A percentile compares a stretch with the other conserved stretches of the same genome.
Conservation (phyloP, 1,139 yeast species). For the Sugiyamaella xylanicola region DNA sequence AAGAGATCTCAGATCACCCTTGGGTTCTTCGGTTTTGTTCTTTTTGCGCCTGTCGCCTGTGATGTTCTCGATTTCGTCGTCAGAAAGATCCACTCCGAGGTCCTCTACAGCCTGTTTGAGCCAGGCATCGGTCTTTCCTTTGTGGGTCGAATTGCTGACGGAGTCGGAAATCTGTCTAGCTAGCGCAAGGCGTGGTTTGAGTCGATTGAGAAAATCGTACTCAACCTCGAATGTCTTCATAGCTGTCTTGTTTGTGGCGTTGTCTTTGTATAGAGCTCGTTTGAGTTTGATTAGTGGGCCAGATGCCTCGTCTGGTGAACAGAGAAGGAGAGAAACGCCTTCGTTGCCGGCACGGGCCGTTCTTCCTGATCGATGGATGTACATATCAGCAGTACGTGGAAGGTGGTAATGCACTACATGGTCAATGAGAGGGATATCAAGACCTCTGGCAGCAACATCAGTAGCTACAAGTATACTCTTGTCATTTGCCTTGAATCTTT, state of each 20-base stretch:
- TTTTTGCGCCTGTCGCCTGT: slow-evolving; percentile 55
- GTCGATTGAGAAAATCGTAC: slow-evolving; percentile 66
- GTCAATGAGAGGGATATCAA: slow-evolving; percentile 87
- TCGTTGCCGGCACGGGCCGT: slow-evolving; percentile 95
- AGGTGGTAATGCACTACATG: slow-evolving; percentile 96
- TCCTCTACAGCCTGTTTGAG: slow-evolving; percentile 90
- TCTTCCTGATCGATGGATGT: slow-evolving; percentile 96
- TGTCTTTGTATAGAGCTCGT: slow-evolving; percentile 51
- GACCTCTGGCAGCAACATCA: slow-evolving; percentile 98
- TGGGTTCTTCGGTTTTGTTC: slow-evolving; percentile 1
- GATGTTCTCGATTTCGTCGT: slow-evolving; percentile 48
- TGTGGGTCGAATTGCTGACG: slow-evolving; percentile 58
- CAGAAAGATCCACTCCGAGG: slow-evolving; percentile 72
- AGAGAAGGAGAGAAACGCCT: slow-evolving; percentile 90
- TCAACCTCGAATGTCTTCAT: slow-evolving; percentile 78
- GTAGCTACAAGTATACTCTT: slow-evolving; percentile 82
- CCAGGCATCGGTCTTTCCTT: slow-evolving; percentile 78
- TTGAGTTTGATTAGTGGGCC: slow-evolving; percentile 83
- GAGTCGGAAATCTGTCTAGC: slow-evolving; percentile 79
- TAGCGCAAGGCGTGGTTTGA: slow-evolving; percentile 66
- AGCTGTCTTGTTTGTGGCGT: slow-evolving; percentile 37
- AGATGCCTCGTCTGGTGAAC: slow-evolving; percentile 89
- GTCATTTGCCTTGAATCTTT: slow-evolving; percentile 52
- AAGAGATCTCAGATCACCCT: slow-evolving; percentile 48
- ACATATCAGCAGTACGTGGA: slow-evolving; percentile 92